Base-by-base conservation (phyloP, 2,329 filamentous ascomycete species). In the Pseudogymnoascus sp. region DNA sequence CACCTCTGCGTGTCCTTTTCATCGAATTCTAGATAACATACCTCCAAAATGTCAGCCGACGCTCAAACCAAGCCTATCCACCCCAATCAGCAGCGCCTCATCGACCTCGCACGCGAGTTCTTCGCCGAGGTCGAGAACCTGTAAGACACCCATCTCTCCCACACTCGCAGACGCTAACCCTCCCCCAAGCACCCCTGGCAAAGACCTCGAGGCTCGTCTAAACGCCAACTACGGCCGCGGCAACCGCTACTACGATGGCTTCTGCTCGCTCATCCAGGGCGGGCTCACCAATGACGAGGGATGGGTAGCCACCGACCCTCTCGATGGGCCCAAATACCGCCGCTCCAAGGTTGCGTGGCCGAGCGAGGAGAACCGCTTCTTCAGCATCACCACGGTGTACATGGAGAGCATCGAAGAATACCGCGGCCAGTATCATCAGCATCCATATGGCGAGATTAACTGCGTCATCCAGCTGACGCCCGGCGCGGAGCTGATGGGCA, bases 311-410 rank as follows among this genome's bases (percentile, higher is more conserved):
- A 74, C 74, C 36, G 75, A 73, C 19, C 76, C 78, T 65, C 68
- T 81, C 48, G 73, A 77, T 39, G 80, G 80, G 1, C 74, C 73
- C 8, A 78, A 76, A 66, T 83, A 83, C 66, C 78, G 79, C 1
- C 77, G 79, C 5, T 75, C 75, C 7, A 80, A 79, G 64, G 77
- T 85, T 65, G 71, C 76, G 43, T 67, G 78, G 4, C 83, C 82
- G 1, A 76, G 72, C 1, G 72, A 76, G 7, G 75, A 77, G 37
- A 84, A 78, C 28, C 75, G 78, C 21, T 84, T 76, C 71, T 81
- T 84, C 71, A 81, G 78, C 68, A 83, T 85, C 69, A 85, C 83
- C 2, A 80, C 81, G 1, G 82, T 85, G 16, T 85, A 83, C 69
- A 83, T 85, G 78, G 76, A 83, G n/a, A 79, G 76, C 31, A 25